Conservation (phyloP, 768 basidiomycete species). For the Hygrophorus russula region DNA sequence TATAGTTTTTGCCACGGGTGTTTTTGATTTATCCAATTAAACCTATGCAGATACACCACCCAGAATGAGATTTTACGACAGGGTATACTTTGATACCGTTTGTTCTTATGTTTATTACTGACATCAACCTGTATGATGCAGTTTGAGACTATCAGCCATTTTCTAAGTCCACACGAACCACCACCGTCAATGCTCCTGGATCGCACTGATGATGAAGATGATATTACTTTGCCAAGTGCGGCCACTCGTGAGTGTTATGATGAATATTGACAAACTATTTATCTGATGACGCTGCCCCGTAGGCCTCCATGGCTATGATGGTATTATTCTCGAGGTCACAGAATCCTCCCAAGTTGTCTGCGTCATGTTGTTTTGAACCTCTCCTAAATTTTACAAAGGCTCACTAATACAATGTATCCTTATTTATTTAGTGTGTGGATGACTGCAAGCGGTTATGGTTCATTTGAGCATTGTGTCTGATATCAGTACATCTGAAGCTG, state of each 20-base stretch:
- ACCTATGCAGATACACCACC: constrained; percentile 53
- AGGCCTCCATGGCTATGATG: constrained; percentile 54
- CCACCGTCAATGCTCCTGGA: constrained; percentile 76
- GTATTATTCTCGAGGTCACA: constrained; percentile 70
- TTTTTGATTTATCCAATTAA: constrained; percentile 4
- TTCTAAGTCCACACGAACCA: constrained; percentile 61
- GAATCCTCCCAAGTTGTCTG: constrained; percentile 69
- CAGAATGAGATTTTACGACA: constrained; percentile 58
- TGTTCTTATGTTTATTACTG: not conserved
- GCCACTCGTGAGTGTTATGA: constrained; percentile 46
- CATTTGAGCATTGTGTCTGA: too few species aligned
- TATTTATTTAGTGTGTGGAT: not conserved
- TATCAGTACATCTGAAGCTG: not conserved
- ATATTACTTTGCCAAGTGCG: constrained; percentile 54
- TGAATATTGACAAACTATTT: constrained; percentile 8
- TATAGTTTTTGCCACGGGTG: constrained; percentile 1
- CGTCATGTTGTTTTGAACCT: constrained; percentile 51
- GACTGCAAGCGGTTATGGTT: too few species aligned
- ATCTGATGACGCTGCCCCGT: constrained; percentile 25
- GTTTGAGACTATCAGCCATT: constrained; percentile 74
- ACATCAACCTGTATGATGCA: constrained; percentile 14
- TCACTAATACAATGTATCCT: not conserved
- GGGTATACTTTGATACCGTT: constrained; percentile 28
- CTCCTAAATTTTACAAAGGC: not conserved
- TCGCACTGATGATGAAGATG: constrained; percentile 66